A percentile compares a stretch with the other conserved stretches of the same genome.
Evolutionary conservation across 345 rosid genomes (phyloP).

Genomic region (Pelargonium nanum): DNA sequence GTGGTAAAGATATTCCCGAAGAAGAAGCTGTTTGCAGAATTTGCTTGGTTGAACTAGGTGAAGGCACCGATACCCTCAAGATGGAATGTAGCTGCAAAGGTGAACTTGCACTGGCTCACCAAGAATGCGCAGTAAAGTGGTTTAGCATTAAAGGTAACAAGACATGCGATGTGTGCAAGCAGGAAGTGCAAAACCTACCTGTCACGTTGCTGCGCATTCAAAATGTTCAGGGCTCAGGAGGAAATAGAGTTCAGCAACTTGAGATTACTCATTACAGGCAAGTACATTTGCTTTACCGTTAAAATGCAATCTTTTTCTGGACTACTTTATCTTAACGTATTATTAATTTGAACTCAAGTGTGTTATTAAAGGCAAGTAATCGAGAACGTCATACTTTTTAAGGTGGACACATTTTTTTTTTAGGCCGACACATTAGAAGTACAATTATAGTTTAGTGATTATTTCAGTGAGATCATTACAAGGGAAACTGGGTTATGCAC

Average conservation of each 20-base stretch:
- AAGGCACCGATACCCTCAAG: constrained; percentile 77
- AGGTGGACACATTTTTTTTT: no score
- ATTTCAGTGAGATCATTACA: no score
- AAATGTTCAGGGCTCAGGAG: constrained; percentile 29
- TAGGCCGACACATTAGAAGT: no score
- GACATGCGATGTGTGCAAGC: constrained; percentile 91
- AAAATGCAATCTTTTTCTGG: not conserved
- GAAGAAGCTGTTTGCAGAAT: constrained; percentile 95
- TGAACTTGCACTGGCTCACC: constrained; percentile 80
- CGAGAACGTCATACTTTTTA: no score
- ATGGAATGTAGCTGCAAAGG: constrained; percentile 99
- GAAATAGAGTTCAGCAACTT: constrained; percentile 20
- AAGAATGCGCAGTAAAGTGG: constrained; percentile 92
- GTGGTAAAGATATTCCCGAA: constrained; percentile 75
- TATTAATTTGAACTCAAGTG: no score
- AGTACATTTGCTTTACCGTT: constrained; percentile 13
- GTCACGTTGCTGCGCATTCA: constrained; percentile 85
- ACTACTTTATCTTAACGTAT: no score
- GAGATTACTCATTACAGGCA: constrained; percentile 49
- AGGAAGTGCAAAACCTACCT: constrained; percentile 84
- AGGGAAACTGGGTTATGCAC: no score
- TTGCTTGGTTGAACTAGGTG: constrained; percentile 75
- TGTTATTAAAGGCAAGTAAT: no score
- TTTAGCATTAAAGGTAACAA: constrained; percentile 94
- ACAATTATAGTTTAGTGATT: no score